Conservation (phyloP, 208 protist genomes). For the Acanthamoeba castellanii region DNA sequence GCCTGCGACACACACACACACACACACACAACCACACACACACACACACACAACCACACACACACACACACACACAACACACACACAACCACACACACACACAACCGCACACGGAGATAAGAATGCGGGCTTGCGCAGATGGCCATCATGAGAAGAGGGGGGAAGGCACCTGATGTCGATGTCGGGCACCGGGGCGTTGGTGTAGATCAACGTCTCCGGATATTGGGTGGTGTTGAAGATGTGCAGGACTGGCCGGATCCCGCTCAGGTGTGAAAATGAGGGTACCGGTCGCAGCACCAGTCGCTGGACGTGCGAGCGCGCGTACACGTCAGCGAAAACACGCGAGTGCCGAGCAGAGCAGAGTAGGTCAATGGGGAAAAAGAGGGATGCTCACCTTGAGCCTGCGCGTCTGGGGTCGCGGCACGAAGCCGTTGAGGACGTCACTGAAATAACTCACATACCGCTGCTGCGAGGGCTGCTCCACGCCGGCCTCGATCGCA, state of each 20-base stretch:
- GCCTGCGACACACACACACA: background rate
- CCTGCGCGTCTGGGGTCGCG: background rate
- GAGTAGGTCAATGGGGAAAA: background rate
- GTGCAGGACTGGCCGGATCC: background rate
- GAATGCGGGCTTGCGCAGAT: background rate
- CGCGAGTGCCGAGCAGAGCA: too few relatives aligned
- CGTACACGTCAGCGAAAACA: too few relatives aligned
- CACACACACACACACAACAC: too few relatives aligned
- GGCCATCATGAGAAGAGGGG: too few relatives aligned
- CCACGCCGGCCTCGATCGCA: conserved; percentile 27
- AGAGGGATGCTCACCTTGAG: background rate
- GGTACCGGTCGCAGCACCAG: conserved; percentile 12
- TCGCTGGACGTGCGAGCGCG: background rate
- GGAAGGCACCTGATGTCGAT: background rate
- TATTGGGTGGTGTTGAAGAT: conserved; percentile 25
- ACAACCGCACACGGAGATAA: background rate
- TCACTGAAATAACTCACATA: conserved; percentile 8
- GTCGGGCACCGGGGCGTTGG: conserved; percentile 23
- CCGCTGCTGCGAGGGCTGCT: conserved; percentile 32
- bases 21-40: too few relatives aligned
- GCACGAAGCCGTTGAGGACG: conserved; percentile 7
- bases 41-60: background rate
- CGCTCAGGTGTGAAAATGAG: conserved; percentile 1
- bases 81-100: too few relatives aligned
- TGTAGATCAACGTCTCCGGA: background rate